A percentile compares a stretch with the other conserved stretches of the same genome.
phyloP scores from a whole-genome alignment of 352 stramenopile genomes.

The Phytophthora pisi region DNA sequence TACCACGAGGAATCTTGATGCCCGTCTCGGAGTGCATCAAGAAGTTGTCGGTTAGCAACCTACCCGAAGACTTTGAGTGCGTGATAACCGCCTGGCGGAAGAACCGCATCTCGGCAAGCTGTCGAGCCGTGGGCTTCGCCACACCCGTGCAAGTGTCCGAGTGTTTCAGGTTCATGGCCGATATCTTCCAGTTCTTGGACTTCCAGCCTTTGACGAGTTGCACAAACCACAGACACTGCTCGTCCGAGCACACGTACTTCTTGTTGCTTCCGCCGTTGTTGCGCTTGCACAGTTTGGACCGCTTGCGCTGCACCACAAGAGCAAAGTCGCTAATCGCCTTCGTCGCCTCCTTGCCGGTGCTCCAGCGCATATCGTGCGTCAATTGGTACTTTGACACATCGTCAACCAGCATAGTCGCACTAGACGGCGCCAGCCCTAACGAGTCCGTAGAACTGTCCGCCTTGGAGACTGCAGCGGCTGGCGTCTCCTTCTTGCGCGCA shows the following conservation, averaged over 20 bases:
- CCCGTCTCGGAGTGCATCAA: constrained; percentile 66
- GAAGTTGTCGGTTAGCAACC: constrained; percentile 82
- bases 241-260: constrained; percentile 85
- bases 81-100: constrained; percentile 78
- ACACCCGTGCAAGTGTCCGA: constrained; percentile 66
- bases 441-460: neutral
- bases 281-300: constrained; percentile 78
- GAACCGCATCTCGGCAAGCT: constrained; percentile 82
- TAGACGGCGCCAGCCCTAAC: constrained; percentile 10
- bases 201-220: constrained; percentile 83
- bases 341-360: constrained; percentile 75
- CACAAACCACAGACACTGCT: constrained; percentile 79
- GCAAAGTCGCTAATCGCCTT: constrained; percentile 81
- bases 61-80: constrained; percentile 79
- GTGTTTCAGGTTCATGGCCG: constrained; percentile 86
- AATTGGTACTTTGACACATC: constrained; percentile 73
- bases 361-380: constrained; percentile 84
- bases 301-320: constrained; percentile 80
- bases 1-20: constrained; percentile 71
- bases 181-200: constrained; percentile 91
- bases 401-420: constrained; percentile 54
- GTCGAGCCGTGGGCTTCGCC: constrained; percentile 71
- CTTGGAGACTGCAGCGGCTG: constrained; percentile 2
- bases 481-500: constrained; percentile 52
- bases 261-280: constrained; percentile 87